Percentiles rank a stretch among this genome's conserved stretches.
Evolutionary conservation across 805 yeast species (phyloP).

Genomic region (Metschnikowia bowlesiae): DNA sequence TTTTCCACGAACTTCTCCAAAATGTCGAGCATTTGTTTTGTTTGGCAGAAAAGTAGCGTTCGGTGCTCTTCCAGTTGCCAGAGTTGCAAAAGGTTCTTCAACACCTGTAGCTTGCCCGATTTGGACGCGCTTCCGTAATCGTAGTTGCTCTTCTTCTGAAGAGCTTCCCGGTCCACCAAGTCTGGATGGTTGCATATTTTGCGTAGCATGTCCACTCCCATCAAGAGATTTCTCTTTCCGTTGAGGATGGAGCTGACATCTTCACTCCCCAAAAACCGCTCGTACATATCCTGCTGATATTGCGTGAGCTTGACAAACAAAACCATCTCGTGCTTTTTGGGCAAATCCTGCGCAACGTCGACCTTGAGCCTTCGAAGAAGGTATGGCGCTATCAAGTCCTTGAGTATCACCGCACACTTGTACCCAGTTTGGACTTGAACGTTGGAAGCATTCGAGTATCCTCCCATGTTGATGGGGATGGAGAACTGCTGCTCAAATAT

Average conservation of each 20-base stretch:
- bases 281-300: slow-evolving; percentile 68
- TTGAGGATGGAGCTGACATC: slow-evolving; percentile 67
- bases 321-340: slow-evolving; percentile 91
- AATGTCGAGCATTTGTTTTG: slow-evolving; percentile 90
- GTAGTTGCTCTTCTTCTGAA: slow-evolving; percentile 29
- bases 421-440: slow-evolving; percentile 95
- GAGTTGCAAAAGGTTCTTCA: slow-evolving; percentile 62
- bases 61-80: slow-evolving; percentile 80
- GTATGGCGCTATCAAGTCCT: slow-evolving; percentile 88
- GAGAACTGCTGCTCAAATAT: slow-evolving; percentile 92
- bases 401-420: slow-evolving; percentile 86
- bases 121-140: slow-evolving; percentile 53
- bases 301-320: slow-evolving; percentile 82
- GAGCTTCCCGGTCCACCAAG: slow-evolving; percentile 47
- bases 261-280: slow-evolving; percentile 68
- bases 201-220: slow-evolving; percentile 84
- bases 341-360: slow-evolving; percentile 93
- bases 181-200: slow-evolving; percentile 98
- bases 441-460: slow-evolving; percentile 95
- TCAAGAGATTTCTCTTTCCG: slow-evolving; percentile 77
- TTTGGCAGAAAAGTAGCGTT: slow-evolving; percentile 83
- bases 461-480: slow-evolving; percentile 92
- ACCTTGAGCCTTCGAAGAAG: slow-evolving; percentile 79
- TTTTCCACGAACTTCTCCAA: slow-evolving; percentile 59
- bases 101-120: slow-evolving; percentile 91